phyloP scores from a whole-genome alignment of 208 protist genomes.

The Leishmania guyanensis region DNA sequence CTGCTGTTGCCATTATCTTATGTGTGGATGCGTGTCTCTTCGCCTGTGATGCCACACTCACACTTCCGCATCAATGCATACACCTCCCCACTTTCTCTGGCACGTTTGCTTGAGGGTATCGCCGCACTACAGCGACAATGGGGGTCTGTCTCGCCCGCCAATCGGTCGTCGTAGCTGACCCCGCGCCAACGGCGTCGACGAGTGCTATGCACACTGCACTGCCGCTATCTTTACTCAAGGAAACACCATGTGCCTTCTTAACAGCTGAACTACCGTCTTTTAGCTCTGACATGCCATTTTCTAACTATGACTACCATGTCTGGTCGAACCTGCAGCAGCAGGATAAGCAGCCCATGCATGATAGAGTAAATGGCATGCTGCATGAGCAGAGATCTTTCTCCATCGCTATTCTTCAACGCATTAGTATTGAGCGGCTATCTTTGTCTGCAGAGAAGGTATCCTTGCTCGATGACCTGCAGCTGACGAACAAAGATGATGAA shows the following conservation, averaged over 20 bases:
- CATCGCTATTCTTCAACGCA: slow-evolving; percentile 37
- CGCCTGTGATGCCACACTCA: background rate
- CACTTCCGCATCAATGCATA: background rate
- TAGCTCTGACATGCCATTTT: slow-evolving; percentile 16
- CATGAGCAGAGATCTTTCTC: slow-evolving; percentile 32
- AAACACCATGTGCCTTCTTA: background rate
- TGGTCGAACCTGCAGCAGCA: slow-evolving; percentile 22
- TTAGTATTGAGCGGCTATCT: slow-evolving; percentile 34
- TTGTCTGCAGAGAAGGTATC: slow-evolving; percentile 15
- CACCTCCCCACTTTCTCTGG: background rate
- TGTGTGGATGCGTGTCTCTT: background rate
- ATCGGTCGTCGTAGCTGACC: background rate
- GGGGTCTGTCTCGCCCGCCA: slow-evolving; percentile 2
- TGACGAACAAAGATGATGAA: slow-evolving; percentile 1
- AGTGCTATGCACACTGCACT: background rate
- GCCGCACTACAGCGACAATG: slow-evolving; percentile 2
- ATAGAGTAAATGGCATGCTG: background rate
- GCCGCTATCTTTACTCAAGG: background rate
- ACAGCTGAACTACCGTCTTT: background rate
- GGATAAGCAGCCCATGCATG: background rate
- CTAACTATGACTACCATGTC: slow-evolving; percentile 20
- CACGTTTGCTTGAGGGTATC: background rate
- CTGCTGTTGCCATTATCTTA: background rate
- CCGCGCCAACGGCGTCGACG: background rate
- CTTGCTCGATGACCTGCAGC: slow-evolving; percentile 25